A percentile compares a stretch with the other conserved stretches of the same genome.
phyloP scores from a whole-genome alignment of 495 filamentous ascomycete genomes.

The Baudoinia panamericana region DNA sequence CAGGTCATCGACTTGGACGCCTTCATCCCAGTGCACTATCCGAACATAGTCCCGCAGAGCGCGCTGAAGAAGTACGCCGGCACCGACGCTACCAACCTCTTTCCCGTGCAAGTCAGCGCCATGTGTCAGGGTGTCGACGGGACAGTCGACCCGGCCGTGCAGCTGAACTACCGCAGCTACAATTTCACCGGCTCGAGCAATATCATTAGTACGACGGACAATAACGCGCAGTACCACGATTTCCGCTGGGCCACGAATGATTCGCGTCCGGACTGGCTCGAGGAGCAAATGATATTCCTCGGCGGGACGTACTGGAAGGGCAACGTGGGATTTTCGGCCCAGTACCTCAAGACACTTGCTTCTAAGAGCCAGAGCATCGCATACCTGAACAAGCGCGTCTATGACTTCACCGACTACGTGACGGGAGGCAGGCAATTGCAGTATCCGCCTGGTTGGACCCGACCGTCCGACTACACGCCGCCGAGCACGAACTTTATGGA shows the following conservation, averaged over 20 bases:
- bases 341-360: conserved; percentile 63
- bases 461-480: conserved; percentile 36
- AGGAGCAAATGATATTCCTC: conserved; percentile 66
- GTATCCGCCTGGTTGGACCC: conserved; percentile 37
- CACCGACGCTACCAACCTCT: conserved; percentile 69
- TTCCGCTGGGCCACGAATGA: conserved; percentile 78
- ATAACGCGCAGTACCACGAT: conserved; percentile 75
- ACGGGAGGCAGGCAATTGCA: conserved; percentile 56
- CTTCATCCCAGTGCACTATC: conserved; percentile 72
- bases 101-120: conserved; percentile 89
- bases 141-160: conserved; percentile 54
- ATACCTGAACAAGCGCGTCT: conserved; percentile 68
- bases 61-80: conserved; percentile 69
- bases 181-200: conserved; percentile 55
- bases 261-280: conserved; percentile 79
- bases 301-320: conserved; percentile 73
- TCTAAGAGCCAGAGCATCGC: conserved; percentile 53
- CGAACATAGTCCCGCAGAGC: conserved; percentile 50
- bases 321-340: conserved; percentile 67
- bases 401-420: conserved; percentile 81
- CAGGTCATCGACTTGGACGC: conserved; percentile 70
- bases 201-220: conserved; percentile 51
- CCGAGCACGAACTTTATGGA: conserved; percentile 76
- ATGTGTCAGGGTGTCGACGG: conserved; percentile 58
- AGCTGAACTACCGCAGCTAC: conserved; percentile 63